Conservation (phyloP, 345 rosid species). For the Hypericum androsaemum region DNA sequence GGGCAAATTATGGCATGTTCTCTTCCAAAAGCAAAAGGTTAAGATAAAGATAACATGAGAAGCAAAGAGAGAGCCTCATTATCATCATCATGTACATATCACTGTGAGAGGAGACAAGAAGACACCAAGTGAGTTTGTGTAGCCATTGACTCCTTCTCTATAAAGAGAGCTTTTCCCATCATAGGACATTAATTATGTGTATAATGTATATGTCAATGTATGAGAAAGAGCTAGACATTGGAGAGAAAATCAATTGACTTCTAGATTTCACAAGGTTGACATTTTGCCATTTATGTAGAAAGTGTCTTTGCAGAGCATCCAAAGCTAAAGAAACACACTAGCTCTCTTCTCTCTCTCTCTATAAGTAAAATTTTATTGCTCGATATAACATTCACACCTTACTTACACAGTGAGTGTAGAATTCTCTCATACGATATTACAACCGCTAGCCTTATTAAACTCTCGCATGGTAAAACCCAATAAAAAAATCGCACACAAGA, state of each 20-base stretch:
- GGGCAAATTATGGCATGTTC: neutral
- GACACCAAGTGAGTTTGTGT: constrained; percentile 37
- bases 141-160: constrained; percentile 27
- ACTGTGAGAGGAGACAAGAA: constrained; percentile 35
- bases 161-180: constrained; percentile 12
- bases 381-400: too few species aligned
- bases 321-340: constrained; percentile 8
- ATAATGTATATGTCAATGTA: neutral
- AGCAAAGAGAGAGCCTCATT: constrained; percentile 2
- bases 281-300: constrained; percentile 12
- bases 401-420: too few species aligned
- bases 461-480: too few species aligned
- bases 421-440: too few species aligned
- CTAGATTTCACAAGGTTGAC: constrained; percentile 27
- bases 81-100: constrained; percentile 7
- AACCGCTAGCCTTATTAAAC: too few species aligned
- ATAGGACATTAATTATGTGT: constrained; percentile 26
- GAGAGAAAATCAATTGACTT: constrained; percentile 38
- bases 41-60: neutral
- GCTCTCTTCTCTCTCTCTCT: neutral
- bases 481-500: too few species aligned
- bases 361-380: too few species aligned
- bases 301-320: constrained; percentile 27
- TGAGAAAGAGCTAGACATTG: neutral
- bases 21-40: constrained; percentile 3